Evolutionary conservation across 306 rosid species (phyloP), one percentile per base, ranked within the genome.

Genomic region (Gillenia trifoliata): DNA sequence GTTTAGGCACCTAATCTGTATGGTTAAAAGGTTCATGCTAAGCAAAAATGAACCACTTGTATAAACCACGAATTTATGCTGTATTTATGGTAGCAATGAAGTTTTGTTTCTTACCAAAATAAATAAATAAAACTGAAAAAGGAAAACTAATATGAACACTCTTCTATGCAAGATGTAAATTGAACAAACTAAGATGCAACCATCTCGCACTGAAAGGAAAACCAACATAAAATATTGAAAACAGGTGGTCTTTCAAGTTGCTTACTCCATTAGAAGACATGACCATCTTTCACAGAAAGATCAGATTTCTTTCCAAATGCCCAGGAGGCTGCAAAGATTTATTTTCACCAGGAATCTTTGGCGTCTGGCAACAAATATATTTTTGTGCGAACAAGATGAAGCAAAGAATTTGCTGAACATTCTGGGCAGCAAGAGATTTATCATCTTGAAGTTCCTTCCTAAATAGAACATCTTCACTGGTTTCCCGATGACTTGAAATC

Each of bases 241-340:
- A 62, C 30, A 23, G 65, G n/a, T n/a, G n/a, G 65, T 60, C 3
- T 47, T 77, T 82, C 38, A 59, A 68, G 74, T 64, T 78, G 83
- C 97, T 88, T 89, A 93, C 98, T 93, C 97, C 96, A 91, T 87
- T 36, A 93, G n/a, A 89, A 90, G 55, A 93, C 97, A 76, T 85
- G 98, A 38, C 98, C 98, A n/a, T 93, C 98, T 83, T 93, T 93
- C 76, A 86, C 96, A 31, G 96, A 91, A 63, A 91, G 89, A 72
- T 93, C 98, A 67, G 98, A 91, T 80, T 91, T 93, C 87, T 93
- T 93, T 87, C 91, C 91, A 84, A 93, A 93, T 78, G 98, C 98
- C 98, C 96, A 22, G 98, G 97, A 68, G 97, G 97, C 74, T 96
- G 93, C 74, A 93, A 74, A 31, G 97, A 89, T 74, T 89, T 93